These are phyloP conservation scores for Syzygium syzygioides DNA, from an alignment of 441 rosid genomes.

Conservation along the genomic window DNA sequence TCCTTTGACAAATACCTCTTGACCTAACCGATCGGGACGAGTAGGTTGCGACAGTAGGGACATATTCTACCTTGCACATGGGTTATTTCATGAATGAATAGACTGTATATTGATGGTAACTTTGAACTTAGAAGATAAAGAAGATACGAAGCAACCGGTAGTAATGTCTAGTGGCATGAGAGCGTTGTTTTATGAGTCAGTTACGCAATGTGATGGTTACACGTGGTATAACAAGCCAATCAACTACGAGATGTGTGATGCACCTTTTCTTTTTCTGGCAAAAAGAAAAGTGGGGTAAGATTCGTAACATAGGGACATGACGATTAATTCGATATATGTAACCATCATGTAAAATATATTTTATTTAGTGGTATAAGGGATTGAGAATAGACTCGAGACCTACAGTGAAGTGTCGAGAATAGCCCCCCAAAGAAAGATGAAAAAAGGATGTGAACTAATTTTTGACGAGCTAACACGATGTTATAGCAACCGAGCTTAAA, in stretches of 20 bases:
- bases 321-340: background rate
- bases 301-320: rapidly evolving
- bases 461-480: background rate
- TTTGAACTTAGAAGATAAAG: background rate
- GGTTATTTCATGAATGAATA: background rate
- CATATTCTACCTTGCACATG: background rate
- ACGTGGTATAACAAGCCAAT: background rate
- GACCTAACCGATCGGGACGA: too few species aligned
- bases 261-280: background rate
- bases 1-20: too few species aligned
- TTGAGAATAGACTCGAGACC: background rate
- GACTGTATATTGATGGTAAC: background rate
- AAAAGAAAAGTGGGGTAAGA: background rate
- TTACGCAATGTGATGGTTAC: rapidly evolving
- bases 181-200: background rate
- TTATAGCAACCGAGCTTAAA: background rate
- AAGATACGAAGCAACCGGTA: background rate
- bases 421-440: background rate
- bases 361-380: background rate
- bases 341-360: rapidly evolving
- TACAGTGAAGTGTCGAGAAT: background rate
- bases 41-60: background rate
- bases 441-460: background rate
- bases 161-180: rapidly evolving
- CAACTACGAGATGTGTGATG: rapidly evolving